Evolutionary conservation across 208 protist genomes (phyloP).

Genomic region (Angomonas ambiguus): DNA sequence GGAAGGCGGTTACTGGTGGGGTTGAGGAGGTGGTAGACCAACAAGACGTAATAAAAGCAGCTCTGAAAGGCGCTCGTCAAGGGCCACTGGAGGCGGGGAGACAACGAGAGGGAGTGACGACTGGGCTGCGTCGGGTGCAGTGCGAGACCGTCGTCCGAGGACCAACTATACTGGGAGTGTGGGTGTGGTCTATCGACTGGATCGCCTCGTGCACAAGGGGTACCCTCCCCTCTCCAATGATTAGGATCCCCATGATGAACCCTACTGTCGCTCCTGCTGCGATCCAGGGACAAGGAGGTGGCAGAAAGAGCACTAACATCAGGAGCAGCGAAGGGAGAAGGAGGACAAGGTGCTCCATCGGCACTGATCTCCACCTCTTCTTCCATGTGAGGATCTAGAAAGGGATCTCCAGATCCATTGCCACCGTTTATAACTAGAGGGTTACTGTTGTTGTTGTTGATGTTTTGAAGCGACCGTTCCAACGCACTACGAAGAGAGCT

Average conservation of each 20-base stretch:
- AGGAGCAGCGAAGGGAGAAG: background rate
- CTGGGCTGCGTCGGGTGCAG: too few species aligned
- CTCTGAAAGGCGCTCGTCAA: background rate
- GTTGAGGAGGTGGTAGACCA: background rate
- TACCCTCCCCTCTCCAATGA: too few species aligned
- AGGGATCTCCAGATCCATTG: background rate
- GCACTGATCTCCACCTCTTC: too few species aligned
- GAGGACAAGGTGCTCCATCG: background rate
- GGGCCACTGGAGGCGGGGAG: background rate
- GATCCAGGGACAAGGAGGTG: too few species aligned
- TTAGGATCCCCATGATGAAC: too few species aligned
- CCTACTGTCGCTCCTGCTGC: too few species aligned
- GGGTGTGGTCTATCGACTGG: too few species aligned
- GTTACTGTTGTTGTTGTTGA: background rate
- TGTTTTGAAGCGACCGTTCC: background rate
- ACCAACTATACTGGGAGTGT: background rate
- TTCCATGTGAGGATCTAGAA: too few species aligned
- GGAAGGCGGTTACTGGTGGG: too few species aligned
- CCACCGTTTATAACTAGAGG: background rate
- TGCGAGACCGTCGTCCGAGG: background rate
- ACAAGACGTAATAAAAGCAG: constrained; percentile 5
- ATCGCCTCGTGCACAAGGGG: too few species aligned
- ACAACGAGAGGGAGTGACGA: background rate
- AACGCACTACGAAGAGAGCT: background rate
- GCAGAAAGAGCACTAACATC: background rate